Evolutionary conservation across 371 early-diverging fungal species (phyloP).

Genomic region (Dichotomocladium elegans): DNA sequence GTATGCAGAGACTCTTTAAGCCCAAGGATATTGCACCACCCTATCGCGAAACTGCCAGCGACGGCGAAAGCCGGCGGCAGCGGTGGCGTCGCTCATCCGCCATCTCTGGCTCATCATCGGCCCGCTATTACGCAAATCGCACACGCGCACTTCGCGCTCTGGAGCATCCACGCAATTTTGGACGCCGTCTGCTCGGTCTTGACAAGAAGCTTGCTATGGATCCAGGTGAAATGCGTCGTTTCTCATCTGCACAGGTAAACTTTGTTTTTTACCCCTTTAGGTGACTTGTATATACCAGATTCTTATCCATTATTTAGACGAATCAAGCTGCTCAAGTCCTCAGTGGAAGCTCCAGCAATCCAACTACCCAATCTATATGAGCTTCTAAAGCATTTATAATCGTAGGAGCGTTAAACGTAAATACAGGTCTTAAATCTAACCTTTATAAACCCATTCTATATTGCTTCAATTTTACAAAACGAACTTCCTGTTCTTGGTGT

Average conservation of each 20-base stretch:
- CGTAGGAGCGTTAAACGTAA: too few relatives aligned
- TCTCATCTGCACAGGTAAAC: constrained; percentile 32
- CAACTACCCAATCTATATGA: too few relatives aligned
- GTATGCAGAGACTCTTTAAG: constrained; percentile 53
- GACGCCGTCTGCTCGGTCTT: constrained; percentile 21
- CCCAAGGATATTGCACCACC: constrained; percentile 21
- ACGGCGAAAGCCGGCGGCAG: too few relatives aligned
- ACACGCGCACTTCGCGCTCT: constrained; percentile 35
- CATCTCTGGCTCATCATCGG: constrained; percentile 25
- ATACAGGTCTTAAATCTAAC: too few relatives aligned
- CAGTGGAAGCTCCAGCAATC: not conserved
- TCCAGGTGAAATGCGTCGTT: constrained; percentile 50
- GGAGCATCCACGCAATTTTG: constrained; percentile 33
- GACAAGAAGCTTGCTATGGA: constrained; percentile 35
- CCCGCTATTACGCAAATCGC: constrained; percentile 38
- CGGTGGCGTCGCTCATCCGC: constrained; percentile 29
- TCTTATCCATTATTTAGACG: constrained; percentile 2
- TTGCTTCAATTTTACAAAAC: too few relatives aligned
- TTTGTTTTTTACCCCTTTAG: not conserved
- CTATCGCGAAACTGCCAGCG: not conserved
- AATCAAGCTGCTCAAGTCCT: constrained; percentile 7
- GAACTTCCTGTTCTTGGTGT: too few relatives aligned
- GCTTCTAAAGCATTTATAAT: too few relatives aligned
- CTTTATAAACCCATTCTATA: too few relatives aligned
- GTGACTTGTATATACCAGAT: not conserved